Evolutionary conservation across 2,329 filamentous ascomycete genomes (phyloP).

Genomic region (Ilyonectria destructans): DNA sequence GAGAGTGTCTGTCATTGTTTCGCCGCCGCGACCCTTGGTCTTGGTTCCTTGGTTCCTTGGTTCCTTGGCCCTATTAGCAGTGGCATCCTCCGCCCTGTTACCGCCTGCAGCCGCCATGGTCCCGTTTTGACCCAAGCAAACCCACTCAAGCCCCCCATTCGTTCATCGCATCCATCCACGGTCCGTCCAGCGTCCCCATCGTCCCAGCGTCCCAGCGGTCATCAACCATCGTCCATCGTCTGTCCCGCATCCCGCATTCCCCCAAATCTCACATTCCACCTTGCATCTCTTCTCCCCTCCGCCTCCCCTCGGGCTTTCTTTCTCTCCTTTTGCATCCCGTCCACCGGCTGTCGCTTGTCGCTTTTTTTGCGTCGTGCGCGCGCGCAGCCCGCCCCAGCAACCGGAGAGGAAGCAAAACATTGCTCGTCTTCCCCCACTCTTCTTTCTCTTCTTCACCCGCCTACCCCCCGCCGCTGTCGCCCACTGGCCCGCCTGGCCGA

Average conservation of each 20-base stretch:
- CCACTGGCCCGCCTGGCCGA: constrained; percentile 22
- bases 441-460: constrained; percentile 17
- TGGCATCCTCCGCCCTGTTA: constrained; percentile 5
- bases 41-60: background rate
- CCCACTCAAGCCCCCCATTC: constrained; percentile 1
- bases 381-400: constrained; percentile 14
- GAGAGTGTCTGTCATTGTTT: constrained; percentile 19
- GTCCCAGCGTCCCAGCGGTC: background rate
- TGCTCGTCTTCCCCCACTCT: constrained; percentile 16
- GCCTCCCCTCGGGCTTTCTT: constrained; percentile 10
- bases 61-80: background rate
- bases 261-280: constrained; percentile 29
- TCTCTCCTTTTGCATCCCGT: constrained; percentile 7
- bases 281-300: constrained; percentile 27
- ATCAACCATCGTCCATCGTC: constrained; percentile 18
- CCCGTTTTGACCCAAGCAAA: constrained; percentile 13
- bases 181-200: background rate
- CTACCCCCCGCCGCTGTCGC: constrained; percentile 21
- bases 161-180: background rate
- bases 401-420: constrained; percentile 24
- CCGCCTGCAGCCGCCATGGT: constrained; percentile 10
- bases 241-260: constrained; percentile 1
- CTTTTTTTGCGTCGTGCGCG: constrained; percentile 20
- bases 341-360: background rate
- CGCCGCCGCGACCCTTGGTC: background rate